Conservation (phyloP, 2,329 filamentous ascomycete species). For the Harringtonia lauricola region DNA sequence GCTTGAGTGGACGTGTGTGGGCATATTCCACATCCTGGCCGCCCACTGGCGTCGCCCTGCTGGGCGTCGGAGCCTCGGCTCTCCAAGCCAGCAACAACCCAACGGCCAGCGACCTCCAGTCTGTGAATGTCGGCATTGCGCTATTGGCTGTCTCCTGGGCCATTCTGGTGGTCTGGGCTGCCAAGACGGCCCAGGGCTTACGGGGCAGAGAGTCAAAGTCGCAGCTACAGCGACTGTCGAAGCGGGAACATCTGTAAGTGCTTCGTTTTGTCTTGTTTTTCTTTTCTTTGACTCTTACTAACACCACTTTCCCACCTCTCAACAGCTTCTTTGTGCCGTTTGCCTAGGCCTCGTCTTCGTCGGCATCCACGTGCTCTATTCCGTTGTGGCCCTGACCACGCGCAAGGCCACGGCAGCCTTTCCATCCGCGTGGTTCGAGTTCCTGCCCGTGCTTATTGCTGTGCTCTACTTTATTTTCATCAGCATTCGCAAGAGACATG, state of each 20-base stretch:
- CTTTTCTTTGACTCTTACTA: too few relatives aligned
- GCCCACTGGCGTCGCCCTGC: not conserved
- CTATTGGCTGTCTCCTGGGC: not conserved
- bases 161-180: not conserved
- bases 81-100: not conserved
- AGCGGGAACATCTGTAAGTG: not conserved
- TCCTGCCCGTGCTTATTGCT: not conserved
- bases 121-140: not conserved
- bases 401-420: not conserved
- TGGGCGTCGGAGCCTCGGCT: not conserved
- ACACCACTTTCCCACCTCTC: not conserved
- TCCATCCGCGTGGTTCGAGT: not conserved
- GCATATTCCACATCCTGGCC: not conserved
- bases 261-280: not conserved
- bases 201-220: not conserved
- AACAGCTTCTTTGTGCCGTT: not conserved
- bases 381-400: not conserved
- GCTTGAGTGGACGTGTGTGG: not conserved
- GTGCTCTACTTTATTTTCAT: not conserved
- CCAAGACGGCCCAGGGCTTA: not conserved
- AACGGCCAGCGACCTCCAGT: not conserved
- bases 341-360: not conserved
- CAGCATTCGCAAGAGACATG: not conserved
- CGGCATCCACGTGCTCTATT: not conserved
- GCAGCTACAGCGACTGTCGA: not conserved